Evolutionary conservation across 2,329 filamentous ascomycete species (phyloP), one percentile per base, ranked within the genome.

Genomic region (Aspergillus ruber): DNA sequence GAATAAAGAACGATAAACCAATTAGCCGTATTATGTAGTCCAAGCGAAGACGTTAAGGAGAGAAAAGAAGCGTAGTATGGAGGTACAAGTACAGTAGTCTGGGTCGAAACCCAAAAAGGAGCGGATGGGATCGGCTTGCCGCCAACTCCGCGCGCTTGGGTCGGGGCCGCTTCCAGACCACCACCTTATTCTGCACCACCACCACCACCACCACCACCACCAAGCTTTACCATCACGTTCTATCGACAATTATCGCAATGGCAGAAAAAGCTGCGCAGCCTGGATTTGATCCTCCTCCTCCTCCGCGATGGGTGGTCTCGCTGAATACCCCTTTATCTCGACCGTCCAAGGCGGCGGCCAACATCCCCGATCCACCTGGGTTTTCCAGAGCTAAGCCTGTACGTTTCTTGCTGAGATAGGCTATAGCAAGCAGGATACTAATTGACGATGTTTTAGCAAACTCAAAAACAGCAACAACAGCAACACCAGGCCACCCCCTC

Each of bases 341-440:
- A 66, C 69, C 83, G 44, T 89, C 88, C 70, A 77, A 79, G 50
- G 64, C 60, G 17, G 57, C 69, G 44, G 64, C 74, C 58, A 79
- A 78, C 64, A 83, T 96, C 56, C 78, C 85, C 49, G 90, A 98
- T 67, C 93, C 93, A 43, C 88, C 88, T 46, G 91, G 93, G 64
- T 97, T 84, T 74, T 82, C 82, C 68, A 65, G 81, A 61, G 65
- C 71, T 50, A 64, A 55, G 51, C 64, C 21, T 63, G 36, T 39
- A 20, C 36, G 36, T 39, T 6, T 39, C n/a, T 12, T n/a, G n/a
- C n/a, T 10, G 25, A 29, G 9, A 5, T 10, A 12, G 4, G 12
- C 9, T 5, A 4, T 12, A 29, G 4, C 25, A 12, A 12, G 9
- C 25, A 12, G 25, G 5, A 29, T 29, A 29, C 25, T 29, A 29